Conservation (phyloP, 2,329 filamentous ascomycete species). For the Talaromyces sp. region DNA sequence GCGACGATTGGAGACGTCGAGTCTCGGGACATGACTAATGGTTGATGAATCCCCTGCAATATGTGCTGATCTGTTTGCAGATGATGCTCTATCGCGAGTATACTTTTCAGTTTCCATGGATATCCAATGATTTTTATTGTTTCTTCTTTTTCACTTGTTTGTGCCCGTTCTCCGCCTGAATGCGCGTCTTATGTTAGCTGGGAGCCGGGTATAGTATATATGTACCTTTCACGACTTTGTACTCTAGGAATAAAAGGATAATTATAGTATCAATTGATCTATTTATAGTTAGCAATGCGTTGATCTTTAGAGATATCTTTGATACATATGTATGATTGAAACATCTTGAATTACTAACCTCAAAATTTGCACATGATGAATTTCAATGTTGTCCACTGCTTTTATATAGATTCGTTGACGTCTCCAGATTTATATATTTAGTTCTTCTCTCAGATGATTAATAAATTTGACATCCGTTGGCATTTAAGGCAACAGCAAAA, state of each 20-base stretch:
- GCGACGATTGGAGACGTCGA: conserved; percentile 80
- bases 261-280: background rate
- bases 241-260: background rate
- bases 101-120: conserved; percentile 14
- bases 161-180: background rate
- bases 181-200: background rate
- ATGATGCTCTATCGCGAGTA: conserved; percentile 13
- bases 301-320: too few relatives aligned
- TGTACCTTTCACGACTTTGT: background rate
- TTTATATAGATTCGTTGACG: background rate
- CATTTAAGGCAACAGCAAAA: too few relatives aligned
- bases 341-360: too few relatives aligned
- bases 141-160: conserved; percentile 13
- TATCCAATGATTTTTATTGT: conserved; percentile 19
- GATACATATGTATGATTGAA: too few relatives aligned
- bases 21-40: conserved; percentile 58
- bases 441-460: background rate
- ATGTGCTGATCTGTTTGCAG: conserved; percentile 17
- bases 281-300: background rate
- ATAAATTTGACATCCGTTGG: background rate
- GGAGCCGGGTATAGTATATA: background rate
- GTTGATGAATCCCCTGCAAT: conserved; percentile 14
- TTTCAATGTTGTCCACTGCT: too few relatives aligned
- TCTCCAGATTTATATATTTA: background rate
- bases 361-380: too few relatives aligned